Evolutionary conservation across 345 rosid genomes (phyloP), one percentile per base, ranked within the genome.

Genomic region (Moringa oleifera): DNA sequence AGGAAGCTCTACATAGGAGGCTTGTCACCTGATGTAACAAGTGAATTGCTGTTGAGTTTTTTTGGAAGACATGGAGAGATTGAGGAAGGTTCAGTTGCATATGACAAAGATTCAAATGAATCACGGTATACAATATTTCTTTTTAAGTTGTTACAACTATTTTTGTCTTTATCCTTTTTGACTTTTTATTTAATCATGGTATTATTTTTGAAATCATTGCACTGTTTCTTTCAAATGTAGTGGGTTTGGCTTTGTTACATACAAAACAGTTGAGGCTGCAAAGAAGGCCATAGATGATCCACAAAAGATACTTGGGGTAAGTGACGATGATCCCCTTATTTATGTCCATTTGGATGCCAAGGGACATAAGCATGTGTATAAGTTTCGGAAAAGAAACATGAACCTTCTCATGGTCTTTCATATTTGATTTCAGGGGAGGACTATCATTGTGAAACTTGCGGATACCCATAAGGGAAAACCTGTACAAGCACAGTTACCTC

Each of bases 181-280:
- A 4, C 10, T n/a, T 1, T 53, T 49, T 64, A 21, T 46, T 51
- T 23, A 12, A 25, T 23, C 10, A 23, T 18, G 20, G 22, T 1
- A 20, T 23, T 18, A 25, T 20, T 41, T 18, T 31, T 45, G 19
- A 65, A 63, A 46, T 71, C 24, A 47, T 61, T 58, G 15, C 63
- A 18, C 49, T 69, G 25, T 58, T 36, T 51, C n/a, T 46, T 70
- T 51, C n/a, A 57, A 19, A 0, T 77, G 66, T 78, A 83, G 86
- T 70, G 91, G 81, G 23, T 85, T 85, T 79, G 87, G 91, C 46
- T 86, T 83, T 76, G 82, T 83, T 19, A 86, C 89, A 31, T 86
- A 74, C 80, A 81, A 74, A 77, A 77, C 80, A 19, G 74, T 57
- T 2, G 89, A 83, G 62, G 85, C 85, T 33, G 82, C 91, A 23